phyloP scores from a whole-genome alignment of 164 flowering plant species.

The Platanus orientalis region DNA sequence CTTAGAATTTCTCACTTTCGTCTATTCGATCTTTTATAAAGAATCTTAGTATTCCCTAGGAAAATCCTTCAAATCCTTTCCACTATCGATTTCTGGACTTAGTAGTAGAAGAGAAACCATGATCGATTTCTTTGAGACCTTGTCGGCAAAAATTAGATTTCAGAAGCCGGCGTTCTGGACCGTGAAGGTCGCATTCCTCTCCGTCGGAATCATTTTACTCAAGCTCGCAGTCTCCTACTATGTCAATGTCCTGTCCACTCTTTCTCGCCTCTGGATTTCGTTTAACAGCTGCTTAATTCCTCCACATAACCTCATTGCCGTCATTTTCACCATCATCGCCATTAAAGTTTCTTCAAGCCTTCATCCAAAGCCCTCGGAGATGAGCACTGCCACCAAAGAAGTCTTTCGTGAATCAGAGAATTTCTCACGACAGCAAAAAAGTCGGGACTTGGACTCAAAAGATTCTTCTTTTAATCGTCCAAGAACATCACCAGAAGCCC shows the following conservation, averaged over 20 bases:
- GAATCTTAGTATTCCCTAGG: too few species aligned
- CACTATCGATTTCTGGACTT: too few species aligned
- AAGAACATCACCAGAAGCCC: neutral
- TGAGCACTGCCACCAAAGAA: neutral
- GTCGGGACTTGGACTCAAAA: neutral
- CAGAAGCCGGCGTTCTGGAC: too few species aligned
- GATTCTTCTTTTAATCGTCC: neutral
- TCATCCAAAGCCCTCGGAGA: conserved; percentile 17
- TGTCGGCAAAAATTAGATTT: too few species aligned
- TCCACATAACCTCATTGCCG: conserved; percentile 56
- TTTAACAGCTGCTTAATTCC: conserved; percentile 49
- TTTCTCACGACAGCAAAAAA: neutral
- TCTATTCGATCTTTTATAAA: too few species aligned
- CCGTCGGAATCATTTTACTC: conserved; percentile 19
- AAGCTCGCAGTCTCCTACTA: conserved; percentile 26
- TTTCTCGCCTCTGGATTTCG: conserved; percentile 40
- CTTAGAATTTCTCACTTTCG: too few species aligned
- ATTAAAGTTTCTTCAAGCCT: conserved; percentile 56
- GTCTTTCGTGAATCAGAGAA: conserved; percentile 3
- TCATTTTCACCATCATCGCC: conserved; percentile 66
- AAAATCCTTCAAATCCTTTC: too few species aligned
- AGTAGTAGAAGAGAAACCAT: too few species aligned
- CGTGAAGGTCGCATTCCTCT: too few species aligned
- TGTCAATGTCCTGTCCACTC: conserved; percentile 11
- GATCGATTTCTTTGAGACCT: too few species aligned